These are phyloP conservation scores for Corymbia calophylla DNA, from an alignment of 441 rosid genomes.

Conservation along the genomic window DNA sequence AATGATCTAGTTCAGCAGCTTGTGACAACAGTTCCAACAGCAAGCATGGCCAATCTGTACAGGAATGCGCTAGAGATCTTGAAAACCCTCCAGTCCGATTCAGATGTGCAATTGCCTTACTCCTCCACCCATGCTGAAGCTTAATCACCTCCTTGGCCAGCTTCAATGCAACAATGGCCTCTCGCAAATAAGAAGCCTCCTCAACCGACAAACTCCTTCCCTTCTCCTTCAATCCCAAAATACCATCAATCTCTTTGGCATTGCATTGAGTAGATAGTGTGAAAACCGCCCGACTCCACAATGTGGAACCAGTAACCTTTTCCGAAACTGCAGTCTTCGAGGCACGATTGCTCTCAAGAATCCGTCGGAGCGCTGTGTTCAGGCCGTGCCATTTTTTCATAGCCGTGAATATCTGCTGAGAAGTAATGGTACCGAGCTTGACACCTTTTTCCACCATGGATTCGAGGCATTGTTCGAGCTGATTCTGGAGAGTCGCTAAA, in stretches of 20 bases:
- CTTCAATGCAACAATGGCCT: constrained; percentile 61
- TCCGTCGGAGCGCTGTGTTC: constrained; percentile 47
- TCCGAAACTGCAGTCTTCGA: constrained; percentile 26
- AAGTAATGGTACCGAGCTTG: constrained; percentile 62
- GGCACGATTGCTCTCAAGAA: constrained; percentile 20
- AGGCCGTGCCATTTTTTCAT: constrained; percentile 85
- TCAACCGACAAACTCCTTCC: constrained; percentile 55
- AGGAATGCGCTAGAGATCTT: constrained; percentile 72
- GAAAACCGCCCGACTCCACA: constrained; percentile 78
- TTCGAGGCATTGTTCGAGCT: constrained; percentile 88
- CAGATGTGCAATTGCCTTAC: constrained; percentile 74
- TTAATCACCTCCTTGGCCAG: constrained; percentile 77
- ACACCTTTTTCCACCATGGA: constrained; percentile 69
- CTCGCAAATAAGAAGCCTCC: constrained; percentile 77
- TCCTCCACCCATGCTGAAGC: constrained; percentile 70
- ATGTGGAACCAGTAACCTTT: constrained; percentile 47
- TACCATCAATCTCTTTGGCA: constrained; percentile 60
- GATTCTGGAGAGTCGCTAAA: constrained; percentile 52
- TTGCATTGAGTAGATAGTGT: constrained; percentile 65
- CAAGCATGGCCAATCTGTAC: constrained; percentile 89
- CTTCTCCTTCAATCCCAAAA: constrained; percentile 41
- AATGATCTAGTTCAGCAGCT: constrained; percentile 82
- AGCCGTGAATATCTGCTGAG: constrained; percentile 68
- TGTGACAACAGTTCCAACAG: constrained; percentile 83
- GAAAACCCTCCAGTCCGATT: constrained; percentile 72